These are phyloP conservation scores for Aspergillus quadrilineatus DNA, from an alignment of 2,329 filamentous ascomycete genomes.

Conservation along the genomic window DNA sequence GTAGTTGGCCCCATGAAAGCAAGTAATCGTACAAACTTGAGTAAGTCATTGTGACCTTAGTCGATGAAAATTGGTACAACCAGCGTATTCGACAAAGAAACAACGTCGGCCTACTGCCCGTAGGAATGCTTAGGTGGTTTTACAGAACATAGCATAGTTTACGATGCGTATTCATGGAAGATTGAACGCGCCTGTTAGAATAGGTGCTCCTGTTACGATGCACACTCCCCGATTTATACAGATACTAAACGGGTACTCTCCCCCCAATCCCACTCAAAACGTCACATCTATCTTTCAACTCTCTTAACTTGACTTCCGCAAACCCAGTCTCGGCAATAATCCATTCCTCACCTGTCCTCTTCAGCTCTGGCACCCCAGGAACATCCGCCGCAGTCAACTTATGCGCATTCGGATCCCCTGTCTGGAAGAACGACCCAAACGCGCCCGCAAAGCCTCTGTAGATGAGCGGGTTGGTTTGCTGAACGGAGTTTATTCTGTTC, in stretches of 20 bases:
- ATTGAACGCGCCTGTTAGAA: too few relatives aligned
- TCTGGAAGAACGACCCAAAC: slow-evolving; percentile 61
- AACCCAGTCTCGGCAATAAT: slow-evolving; percentile 52
- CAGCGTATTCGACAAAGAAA: too few relatives aligned
- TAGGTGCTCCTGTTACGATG: too few relatives aligned
- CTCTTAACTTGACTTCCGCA: slow-evolving; percentile 47
- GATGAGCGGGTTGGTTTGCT: slow-evolving; percentile 52
- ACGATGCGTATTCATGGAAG: too few relatives aligned
- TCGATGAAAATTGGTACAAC: too few relatives aligned
- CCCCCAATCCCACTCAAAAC: not conserved
- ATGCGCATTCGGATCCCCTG: slow-evolving; percentile 57
- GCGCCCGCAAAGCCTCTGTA: slow-evolving; percentile 60
- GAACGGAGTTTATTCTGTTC: slow-evolving; percentile 56
- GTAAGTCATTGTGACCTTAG: too few relatives aligned
- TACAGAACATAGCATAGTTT: too few relatives aligned
- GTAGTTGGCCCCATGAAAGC: too few relatives aligned
- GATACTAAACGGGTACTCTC: not conserved
- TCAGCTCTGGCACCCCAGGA: slow-evolving; percentile 46
- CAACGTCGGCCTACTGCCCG: too few relatives aligned
- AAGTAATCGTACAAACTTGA: too few relatives aligned
- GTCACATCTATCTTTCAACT: slow-evolving; percentile 34
- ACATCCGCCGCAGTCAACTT: slow-evolving; percentile 52
- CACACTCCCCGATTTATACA: too few relatives aligned
- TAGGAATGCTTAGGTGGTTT: too few relatives aligned
- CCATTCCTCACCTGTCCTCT: slow-evolving; percentile 48